Percentiles rank a stretch among this genome's conserved stretches.
Conservation (phyloP, 371 early-diverging fungal genomes). For the Mortierella sp. region DNA sequence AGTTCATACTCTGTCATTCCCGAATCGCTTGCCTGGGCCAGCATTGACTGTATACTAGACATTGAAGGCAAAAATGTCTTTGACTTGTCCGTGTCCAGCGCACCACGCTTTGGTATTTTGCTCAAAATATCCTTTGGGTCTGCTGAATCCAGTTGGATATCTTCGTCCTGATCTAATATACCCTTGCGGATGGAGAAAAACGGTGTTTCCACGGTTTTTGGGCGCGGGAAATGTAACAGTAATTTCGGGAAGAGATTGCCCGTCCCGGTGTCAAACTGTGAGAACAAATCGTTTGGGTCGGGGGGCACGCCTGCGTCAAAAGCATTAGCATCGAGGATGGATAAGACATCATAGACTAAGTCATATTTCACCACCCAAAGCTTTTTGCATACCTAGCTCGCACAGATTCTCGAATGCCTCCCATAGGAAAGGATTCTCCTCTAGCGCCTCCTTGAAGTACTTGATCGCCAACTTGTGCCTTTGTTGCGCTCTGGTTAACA, state of each 20-base stretch:
- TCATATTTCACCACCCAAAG: too few relatives aligned
- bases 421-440: constrained; percentile 70
- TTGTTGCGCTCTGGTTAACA: constrained; percentile 51
- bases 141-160: constrained; percentile 1
- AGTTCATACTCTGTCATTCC: constrained; percentile 19
- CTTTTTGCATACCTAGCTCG: constrained; percentile 58
- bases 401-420: constrained; percentile 65
- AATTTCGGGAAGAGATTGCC: constrained; percentile 7
- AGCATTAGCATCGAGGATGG: not conserved
- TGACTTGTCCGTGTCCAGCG: constrained; percentile 1
- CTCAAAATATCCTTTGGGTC: constrained; percentile 6
- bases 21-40: not conserved
- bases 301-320: constrained; percentile 16
- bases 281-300: constrained; percentile 27
- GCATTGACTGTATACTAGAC: not conserved
- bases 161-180: constrained; percentile 12
- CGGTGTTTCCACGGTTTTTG: constrained; percentile 3
- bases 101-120: not conserved
- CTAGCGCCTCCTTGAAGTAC: constrained; percentile 58
- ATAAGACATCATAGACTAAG: not conserved
- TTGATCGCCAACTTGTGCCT: constrained; percentile 55
- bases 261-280: constrained; percentile 19
- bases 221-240: constrained; percentile 12
- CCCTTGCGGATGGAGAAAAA: not conserved
- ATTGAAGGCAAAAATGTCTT: constrained; percentile 9